A percentile compares a stretch with the other conserved stretches of the same genome.
Evolutionary conservation across 2,329 filamentous ascomycete species (phyloP).

Genomic region (Pseudogymnoascus sp.): DNA sequence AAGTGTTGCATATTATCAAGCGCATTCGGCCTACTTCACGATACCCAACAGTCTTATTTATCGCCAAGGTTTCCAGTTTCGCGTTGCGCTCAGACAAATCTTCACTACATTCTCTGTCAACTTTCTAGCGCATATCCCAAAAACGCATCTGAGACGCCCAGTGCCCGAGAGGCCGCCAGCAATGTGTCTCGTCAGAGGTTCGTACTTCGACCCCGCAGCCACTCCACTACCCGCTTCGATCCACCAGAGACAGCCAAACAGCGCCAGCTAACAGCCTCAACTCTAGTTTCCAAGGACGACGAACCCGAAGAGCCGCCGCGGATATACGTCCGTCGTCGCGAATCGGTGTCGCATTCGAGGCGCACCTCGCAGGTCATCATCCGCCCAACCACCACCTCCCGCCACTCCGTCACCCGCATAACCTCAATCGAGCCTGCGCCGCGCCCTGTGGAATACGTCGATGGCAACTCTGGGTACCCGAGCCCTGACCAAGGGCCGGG

Average conservation of each 20-base stretch:
- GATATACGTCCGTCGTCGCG: not conserved
- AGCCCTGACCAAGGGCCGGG: not conserved
- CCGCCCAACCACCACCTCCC: not conserved
- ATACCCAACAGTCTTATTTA: not conserved
- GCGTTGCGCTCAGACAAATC: slow-evolving; percentile 5
- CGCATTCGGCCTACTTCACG: not conserved
- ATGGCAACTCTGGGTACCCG: not conserved
- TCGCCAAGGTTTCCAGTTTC: not conserved
- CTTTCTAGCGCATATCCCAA: not conserved
- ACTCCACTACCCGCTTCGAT: slow-evolving; percentile 3
- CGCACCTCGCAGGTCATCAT: not conserved
- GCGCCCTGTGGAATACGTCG: not conserved
- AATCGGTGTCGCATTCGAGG: not conserved
- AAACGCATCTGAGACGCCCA: not conserved
- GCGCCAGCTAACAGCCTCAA: not conserved
- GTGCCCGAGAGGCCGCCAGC: not conserved
- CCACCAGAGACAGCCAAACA: not conserved
- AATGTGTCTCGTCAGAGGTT: slow-evolving; percentile 10
- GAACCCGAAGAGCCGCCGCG: not conserved
- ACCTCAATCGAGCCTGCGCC: not conserved
- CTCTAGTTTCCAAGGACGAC: not conserved
- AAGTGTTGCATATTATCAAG: not conserved
- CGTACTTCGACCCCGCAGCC: slow-evolving; percentile 5
- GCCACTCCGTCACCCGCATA: not conserved
- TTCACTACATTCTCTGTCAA: not conserved